phyloP scores from a whole-genome alignment of 2,329 filamentous ascomycete genomes.

The Verticillium nonalfalfae region DNA sequence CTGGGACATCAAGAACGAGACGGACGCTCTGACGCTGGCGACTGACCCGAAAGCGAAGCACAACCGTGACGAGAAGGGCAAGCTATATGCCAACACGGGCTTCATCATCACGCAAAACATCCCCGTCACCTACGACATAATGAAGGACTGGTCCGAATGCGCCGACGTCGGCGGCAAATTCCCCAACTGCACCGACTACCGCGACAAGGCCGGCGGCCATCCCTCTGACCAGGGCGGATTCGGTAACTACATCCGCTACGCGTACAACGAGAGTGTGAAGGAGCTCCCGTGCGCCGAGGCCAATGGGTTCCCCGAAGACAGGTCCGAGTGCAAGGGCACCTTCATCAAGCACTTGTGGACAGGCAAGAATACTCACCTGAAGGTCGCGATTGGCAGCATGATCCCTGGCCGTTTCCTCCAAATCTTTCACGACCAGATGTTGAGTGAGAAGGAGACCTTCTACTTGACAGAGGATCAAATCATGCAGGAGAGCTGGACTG shows the following conservation, averaged over 20 bases:
- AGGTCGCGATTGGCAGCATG: constrained; percentile 28
- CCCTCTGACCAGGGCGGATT: constrained; percentile 38
- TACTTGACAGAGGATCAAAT: constrained; percentile 24
- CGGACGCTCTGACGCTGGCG: constrained; percentile 33
- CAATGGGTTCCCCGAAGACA: constrained; percentile 33
- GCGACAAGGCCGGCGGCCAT: constrained; percentile 24
- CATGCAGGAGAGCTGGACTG: background rate
- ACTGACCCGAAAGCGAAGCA: constrained; percentile 26
- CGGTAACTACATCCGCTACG: constrained; percentile 35
- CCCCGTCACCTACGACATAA: constrained; percentile 1
- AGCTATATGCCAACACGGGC: constrained; percentile 24
- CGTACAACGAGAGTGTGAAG: constrained; percentile 30
- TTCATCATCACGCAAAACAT: constrained; percentile 2
- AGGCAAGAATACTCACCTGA: constrained; percentile 30
- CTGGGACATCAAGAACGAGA: constrained; percentile 32
- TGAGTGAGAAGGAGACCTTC: constrained; percentile 23
- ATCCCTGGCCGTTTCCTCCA: constrained; percentile 26
- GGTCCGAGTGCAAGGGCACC: constrained; percentile 28
- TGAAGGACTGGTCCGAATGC: constrained; percentile 1
- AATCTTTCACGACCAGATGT: constrained; percentile 27
- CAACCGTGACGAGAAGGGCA: constrained; percentile 32
- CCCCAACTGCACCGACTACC: constrained; percentile 29
- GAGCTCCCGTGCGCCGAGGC: constrained; percentile 33
- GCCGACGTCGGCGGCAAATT: background rate
- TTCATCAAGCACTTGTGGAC: constrained; percentile 38